A percentile compares a stretch with the other conserved stretches of the same genome.
phyloP scores from a whole-genome alignment of 139 green algal species.

The Chlorella sp. region DNA sequence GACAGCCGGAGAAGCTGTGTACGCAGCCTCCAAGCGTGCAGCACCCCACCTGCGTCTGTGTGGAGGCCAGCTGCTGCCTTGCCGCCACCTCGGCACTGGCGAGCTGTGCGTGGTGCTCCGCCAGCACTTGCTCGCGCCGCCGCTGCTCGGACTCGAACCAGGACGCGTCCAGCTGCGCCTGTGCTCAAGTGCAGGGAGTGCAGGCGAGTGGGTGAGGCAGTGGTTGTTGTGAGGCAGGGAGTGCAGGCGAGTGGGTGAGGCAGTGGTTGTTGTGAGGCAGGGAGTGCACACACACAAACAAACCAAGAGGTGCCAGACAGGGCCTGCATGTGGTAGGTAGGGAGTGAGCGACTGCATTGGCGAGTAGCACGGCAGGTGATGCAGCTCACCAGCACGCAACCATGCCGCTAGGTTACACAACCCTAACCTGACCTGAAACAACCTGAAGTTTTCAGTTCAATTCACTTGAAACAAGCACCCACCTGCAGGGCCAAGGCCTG shows the following conservation, averaged over 20 bases:
- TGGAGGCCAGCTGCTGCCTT: neutral
- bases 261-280: no score
- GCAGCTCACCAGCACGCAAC: neutral
- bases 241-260: no score
- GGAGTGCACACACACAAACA: neutral
- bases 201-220: no score
- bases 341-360: no score
- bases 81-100: neutral
- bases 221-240: no score
- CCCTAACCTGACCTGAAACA: neutral
- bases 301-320: neutral
- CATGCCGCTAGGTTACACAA: neutral
- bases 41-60: neutral
- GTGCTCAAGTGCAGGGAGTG: no score
- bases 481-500: constrained; percentile 25
- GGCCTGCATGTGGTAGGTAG: no score
- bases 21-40: no score
- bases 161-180: neutral
- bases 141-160: neutral
- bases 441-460: neutral
- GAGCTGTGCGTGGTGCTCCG: neutral
- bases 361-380: no score
- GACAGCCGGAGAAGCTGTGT: no score
- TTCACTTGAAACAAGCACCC: neutral
- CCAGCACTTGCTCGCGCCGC: neutral